Evolutionary conservation across 1,284 basidiomycete genomes (phyloP).

Genomic region (Xerocomus tenax): DNA sequence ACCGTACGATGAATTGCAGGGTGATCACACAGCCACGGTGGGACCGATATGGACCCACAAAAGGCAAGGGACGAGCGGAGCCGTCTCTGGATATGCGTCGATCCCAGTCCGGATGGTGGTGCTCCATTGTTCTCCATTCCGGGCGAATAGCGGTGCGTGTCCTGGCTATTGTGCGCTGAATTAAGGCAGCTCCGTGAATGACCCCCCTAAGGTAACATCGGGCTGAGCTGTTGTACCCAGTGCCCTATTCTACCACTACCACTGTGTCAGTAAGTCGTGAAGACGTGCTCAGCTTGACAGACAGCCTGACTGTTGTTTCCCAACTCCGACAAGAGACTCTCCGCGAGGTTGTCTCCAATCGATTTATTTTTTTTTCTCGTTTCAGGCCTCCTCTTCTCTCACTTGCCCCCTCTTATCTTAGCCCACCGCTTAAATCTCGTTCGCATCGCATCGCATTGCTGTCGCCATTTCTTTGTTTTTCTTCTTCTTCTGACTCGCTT

Average conservation of each 20-base stretch:
- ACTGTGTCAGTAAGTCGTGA: neutral
- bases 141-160: slow-evolving; percentile 23
- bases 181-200: slow-evolving; percentile 12
- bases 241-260: neutral
- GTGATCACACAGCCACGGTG: slow-evolving; percentile 27
- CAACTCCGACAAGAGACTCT: slow-evolving; percentile 31
- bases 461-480: slow-evolving; percentile 23
- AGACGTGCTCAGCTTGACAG: slow-evolving; percentile 16
- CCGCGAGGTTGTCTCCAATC: slow-evolving; percentile 30
- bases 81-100: slow-evolving; percentile 13
- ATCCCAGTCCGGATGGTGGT: slow-evolving; percentile 15
- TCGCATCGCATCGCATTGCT: slow-evolving; percentile 33
- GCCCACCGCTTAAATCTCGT: slow-evolving; percentile 27
- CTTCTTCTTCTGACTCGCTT: slow-evolving; percentile 25
- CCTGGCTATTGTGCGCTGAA: slow-evolving; percentile 26
- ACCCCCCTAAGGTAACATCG: neutral
- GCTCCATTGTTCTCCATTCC: slow-evolving; percentile 28
- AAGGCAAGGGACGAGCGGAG: slow-evolving; percentile 16
- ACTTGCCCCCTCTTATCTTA: slow-evolving; percentile 26
- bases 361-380: slow-evolving; percentile 24
- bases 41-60: slow-evolving; percentile 36
- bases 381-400: slow-evolving; percentile 20
- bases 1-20: neutral
- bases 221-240: neutral
- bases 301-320: slow-evolving; percentile 22